Percentiles rank a stretch among this genome's conserved stretches.
phyloP scores from a whole-genome alignment of 1,284 basidiomycete species.

The Marasmius sp. region DNA sequence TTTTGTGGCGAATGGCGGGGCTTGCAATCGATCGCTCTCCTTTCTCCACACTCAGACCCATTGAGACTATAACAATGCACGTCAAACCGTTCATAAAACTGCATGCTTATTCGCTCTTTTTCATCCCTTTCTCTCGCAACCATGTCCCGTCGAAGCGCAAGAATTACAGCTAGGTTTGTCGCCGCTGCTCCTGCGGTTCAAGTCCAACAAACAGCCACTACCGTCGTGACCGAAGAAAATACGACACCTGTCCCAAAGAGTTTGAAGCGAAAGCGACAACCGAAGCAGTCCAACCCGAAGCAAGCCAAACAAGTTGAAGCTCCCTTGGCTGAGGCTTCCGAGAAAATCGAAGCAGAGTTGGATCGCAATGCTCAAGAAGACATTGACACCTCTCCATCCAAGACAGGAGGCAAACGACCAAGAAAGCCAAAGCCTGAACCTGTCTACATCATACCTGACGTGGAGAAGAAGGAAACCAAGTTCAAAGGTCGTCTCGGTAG shows the following conservation, averaged over 20 bases:
- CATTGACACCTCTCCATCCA: not conserved
- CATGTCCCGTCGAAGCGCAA: constrained; percentile 1
- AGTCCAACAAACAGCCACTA: not conserved
- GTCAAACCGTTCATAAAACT: no score
- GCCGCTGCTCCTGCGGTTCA: not conserved
- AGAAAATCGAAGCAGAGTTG: not conserved
- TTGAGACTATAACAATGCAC: no score
- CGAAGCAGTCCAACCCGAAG: not conserved
- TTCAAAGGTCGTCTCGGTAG: constrained; percentile 73
- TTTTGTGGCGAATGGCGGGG: no score
- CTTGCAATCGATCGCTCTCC: no score
- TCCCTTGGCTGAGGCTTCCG: not conserved
- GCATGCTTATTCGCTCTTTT: not conserved
- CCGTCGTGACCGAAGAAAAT: not conserved
- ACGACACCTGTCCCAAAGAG: not conserved
- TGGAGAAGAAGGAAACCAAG: constrained; percentile 58
- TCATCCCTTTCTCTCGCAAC: not conserved
- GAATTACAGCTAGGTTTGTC: not conserved
- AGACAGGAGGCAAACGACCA: constrained; percentile 28
- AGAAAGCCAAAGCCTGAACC: constrained; percentile 53
- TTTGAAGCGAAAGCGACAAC: not conserved
- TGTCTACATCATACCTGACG: constrained; percentile 72
- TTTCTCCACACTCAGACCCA: no score
- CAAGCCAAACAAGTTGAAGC: not conserved
- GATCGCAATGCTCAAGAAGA: not conserved